Conservation (phyloP, 331 rosid species). For the Rhamnella rubrinervis region DNA sequence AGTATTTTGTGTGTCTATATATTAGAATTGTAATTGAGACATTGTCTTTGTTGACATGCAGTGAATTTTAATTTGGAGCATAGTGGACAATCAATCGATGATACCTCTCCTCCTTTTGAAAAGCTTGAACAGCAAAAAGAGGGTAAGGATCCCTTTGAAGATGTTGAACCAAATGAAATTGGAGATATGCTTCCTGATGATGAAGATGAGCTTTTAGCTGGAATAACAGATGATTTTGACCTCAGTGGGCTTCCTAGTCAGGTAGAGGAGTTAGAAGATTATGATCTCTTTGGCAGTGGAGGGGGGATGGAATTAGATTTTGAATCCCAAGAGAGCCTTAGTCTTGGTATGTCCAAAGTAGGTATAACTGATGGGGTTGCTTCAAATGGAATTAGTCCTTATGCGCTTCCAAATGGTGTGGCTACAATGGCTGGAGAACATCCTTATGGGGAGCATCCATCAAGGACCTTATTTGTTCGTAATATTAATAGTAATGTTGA, state of each 20-base stretch:
- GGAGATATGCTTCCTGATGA: conserved; percentile 79
- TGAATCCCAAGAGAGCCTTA: conserved; percentile 62
- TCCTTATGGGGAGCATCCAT: conserved; percentile 97
- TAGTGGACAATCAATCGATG: conserved; percentile 49
- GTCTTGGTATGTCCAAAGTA: conserved; percentile 56
- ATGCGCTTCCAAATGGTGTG: conserved; percentile 63
- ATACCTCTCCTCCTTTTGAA: conserved; percentile 39
- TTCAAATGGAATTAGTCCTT: conserved; percentile 58
- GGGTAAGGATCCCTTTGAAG: conserved; percentile 50
- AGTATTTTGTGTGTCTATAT: neutral
- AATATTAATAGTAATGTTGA: conserved; percentile 92
- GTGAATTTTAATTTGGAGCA: conserved; percentile 59
- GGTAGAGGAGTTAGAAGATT: conserved; percentile 86
- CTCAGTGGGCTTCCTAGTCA: conserved; percentile 81
- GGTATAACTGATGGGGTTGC: conserved; percentile 53
- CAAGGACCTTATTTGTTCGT: conserved; percentile 91
- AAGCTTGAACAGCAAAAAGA: conserved; percentile 43
- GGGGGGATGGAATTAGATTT: conserved; percentile 91
- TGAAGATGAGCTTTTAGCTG: conserved; percentile 87
- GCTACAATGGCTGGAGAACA: conserved; percentile 92
- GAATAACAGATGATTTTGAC: conserved; percentile 85
- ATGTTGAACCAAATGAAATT: conserved; percentile 45
- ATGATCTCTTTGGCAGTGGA: conserved; percentile 83
- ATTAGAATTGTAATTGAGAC: conserved; percentile 18
- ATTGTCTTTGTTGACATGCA: conserved; percentile 35